Conservation (phyloP, 1,284 basidiomycete genomes). For the Golubevia sp. region DNA sequence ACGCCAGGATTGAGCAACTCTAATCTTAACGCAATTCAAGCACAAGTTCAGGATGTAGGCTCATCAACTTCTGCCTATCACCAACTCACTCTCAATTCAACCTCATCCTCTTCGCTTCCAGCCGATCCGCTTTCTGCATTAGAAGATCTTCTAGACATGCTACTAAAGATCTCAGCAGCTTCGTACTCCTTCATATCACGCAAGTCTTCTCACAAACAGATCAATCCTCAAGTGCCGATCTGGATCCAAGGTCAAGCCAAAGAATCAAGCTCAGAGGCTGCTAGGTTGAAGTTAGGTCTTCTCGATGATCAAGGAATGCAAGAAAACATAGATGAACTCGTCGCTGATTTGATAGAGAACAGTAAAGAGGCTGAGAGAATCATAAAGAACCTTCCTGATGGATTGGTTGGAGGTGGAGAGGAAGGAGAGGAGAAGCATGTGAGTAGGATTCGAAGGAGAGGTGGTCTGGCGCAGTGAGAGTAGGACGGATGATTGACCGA, state of each 20-base stretch:
- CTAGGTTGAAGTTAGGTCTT: not conserved
- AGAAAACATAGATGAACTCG: not conserved
- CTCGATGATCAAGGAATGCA: not conserved
- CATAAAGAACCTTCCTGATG: not conserved
- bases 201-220: not conserved
- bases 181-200: too few relatives aligned
- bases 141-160: too few relatives aligned
- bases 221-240: not conserved
- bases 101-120: too few relatives aligned
- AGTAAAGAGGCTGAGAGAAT: not conserved
- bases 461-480: too few relatives aligned
- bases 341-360: not conserved
- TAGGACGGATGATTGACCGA: too few relatives aligned
- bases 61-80: too few relatives aligned
- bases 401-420: not conserved
- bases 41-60: too few relatives aligned
- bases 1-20: too few relatives aligned
- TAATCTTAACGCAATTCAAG: too few relatives aligned
- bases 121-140: too few relatives aligned
- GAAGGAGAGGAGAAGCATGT: not conserved
- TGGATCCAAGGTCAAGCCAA: not conserved
- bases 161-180: too few relatives aligned
- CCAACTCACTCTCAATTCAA: too few relatives aligned
- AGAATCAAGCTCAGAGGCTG: not conserved
- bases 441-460: not conserved